These are phyloP conservation scores for Amanita jacksonii DNA, from an alignment of 768 basidiomycete species.

Conservation along the genomic window DNA sequence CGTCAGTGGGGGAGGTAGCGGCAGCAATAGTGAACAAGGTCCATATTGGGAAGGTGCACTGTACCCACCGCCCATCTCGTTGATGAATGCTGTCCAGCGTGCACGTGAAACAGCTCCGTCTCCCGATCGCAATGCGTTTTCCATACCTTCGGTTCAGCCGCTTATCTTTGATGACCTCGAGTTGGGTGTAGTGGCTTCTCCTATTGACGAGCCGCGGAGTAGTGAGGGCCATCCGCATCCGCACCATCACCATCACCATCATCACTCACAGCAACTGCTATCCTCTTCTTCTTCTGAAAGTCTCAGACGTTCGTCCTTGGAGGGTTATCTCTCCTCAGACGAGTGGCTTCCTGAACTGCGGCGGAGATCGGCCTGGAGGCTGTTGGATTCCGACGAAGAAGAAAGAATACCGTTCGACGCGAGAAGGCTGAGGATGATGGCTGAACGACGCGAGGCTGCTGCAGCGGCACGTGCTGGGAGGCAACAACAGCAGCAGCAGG, in stretches of 20 bases:
- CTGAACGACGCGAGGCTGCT: slow-evolving; percentile 1
- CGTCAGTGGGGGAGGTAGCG: too few relatives aligned
- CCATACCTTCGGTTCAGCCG: background rate
- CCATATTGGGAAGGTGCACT: background rate
- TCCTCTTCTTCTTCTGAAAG: slow-evolving; percentile 8
- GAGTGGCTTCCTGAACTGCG: slow-evolving; percentile 3
- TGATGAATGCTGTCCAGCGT: background rate
- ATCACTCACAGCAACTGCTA: slow-evolving; percentile 1
- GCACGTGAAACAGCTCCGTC: background rate
- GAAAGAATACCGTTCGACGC: slow-evolving; percentile 1
- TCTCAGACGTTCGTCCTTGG: background rate
- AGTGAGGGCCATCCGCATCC: too few relatives aligned
- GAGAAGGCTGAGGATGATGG: slow-evolving; percentile 1
- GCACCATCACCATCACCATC: background rate
- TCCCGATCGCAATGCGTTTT: background rate
- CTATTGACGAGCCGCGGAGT: background rate
- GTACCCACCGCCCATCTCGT: background rate
- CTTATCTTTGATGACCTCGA: background rate
- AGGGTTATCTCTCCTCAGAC: slow-evolving; percentile 7
- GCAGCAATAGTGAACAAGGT: too few relatives aligned
- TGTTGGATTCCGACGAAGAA: slow-evolving; percentile 7
- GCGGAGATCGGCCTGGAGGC: slow-evolving; percentile 7
- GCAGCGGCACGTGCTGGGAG: background rate
- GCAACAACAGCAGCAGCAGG: too few relatives aligned
- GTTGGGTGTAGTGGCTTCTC: background rate